Conservation (phyloP, 176 grass and related monocot species). For the Lolium multiflorum region DNA sequence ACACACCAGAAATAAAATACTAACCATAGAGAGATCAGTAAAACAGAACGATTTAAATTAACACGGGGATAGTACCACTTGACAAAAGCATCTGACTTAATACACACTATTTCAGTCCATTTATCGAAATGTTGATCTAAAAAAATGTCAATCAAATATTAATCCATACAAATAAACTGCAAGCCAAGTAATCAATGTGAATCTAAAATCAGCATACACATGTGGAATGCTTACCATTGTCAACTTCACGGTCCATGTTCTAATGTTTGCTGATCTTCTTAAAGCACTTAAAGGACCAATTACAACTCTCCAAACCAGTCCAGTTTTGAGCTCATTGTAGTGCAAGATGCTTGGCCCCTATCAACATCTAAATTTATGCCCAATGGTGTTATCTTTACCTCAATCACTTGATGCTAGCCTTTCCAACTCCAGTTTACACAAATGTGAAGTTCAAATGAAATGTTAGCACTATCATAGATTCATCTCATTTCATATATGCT, state of each 20-base stretch:
- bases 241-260: conserved; percentile 63
- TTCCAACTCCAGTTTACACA: conserved; percentile 79
- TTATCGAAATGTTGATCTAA: no score
- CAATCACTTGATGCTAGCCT: conserved; percentile 64
- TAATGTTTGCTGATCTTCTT: conserved; percentile 50
- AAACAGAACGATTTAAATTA: background rate
- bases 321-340: no score
- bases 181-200: background rate
- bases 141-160: no score
- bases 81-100: no score
- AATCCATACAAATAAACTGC: no score
- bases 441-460: background rate
- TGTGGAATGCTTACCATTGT: conserved; percentile 66
- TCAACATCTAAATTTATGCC: conserved; percentile 37
- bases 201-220: conserved; percentile 15
- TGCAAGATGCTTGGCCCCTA: conserved; percentile 86
- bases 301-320: no score
- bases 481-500: conserved; percentile 10
- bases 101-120: no score
- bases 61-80: no score
- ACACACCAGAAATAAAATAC: no score
- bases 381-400: conserved; percentile 55
- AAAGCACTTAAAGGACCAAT: conserved; percentile 71
- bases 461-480: conserved; percentile 8
- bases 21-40: conserved; percentile 3